A percentile compares a stretch with the other conserved stretches of the same genome.
Conservation (phyloP, 768 basidiomycete species). For the Leccinum subgranulosum region DNA sequence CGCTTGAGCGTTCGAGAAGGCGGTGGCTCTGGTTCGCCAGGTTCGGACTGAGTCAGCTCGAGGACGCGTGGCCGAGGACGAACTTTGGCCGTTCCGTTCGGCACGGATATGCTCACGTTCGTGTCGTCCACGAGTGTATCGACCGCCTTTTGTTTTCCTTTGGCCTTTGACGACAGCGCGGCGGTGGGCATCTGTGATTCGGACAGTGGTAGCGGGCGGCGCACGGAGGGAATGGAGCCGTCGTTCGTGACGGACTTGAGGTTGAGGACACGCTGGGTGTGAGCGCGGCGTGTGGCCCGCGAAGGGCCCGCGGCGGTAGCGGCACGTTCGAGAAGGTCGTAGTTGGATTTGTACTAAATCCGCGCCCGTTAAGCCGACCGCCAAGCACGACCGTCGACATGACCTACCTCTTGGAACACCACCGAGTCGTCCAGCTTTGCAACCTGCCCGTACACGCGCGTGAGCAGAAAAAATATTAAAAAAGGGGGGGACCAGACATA, state of each 20-base stretch:
- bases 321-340: slow-evolving; percentile 56
- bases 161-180: slow-evolving; percentile 26
- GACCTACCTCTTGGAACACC: slow-evolving; percentile 71
- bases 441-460: slow-evolving; percentile 37
- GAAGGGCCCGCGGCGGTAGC: slow-evolving; percentile 43
- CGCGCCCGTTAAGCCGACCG: not conserved
- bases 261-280: slow-evolving; percentile 50
- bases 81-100: slow-evolving; percentile 9
- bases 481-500: not conserved
- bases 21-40: slow-evolving; percentile 6
- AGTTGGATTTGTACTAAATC: slow-evolving; percentile 55
- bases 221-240: slow-evolving; percentile 1
- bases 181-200: not conserved
- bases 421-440: slow-evolving; percentile 70
- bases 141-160: slow-evolving; percentile 32
- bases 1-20: slow-evolving; percentile 25
- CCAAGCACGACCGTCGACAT: not conserved
- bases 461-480: not conserved
- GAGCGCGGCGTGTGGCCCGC: slow-evolving; percentile 59
- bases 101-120: slow-evolving; percentile 8
- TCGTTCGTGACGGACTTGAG: slow-evolving; percentile 30
- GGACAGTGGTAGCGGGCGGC: slow-evolving; percentile 2
- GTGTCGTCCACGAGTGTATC: slow-evolving; percentile 11
- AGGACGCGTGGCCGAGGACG: slow-evolving; percentile 10
- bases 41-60: slow-evolving; percentile 1